Conservation (phyloP, 768 basidiomycete species). For the Rhizopogon roseolus region DNA sequence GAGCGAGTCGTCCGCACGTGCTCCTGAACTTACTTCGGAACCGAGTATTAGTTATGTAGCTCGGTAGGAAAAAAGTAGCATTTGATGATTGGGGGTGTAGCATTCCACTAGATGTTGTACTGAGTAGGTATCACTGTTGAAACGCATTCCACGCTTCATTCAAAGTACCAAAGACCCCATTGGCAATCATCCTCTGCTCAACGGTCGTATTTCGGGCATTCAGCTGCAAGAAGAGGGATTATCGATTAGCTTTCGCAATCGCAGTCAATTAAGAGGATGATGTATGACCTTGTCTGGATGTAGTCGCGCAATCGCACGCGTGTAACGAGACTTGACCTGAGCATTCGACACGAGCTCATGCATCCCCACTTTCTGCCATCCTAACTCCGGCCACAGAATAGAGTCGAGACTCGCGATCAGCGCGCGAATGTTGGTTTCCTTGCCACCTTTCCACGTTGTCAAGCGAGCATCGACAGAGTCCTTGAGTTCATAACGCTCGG, state of each 20-base stretch:
- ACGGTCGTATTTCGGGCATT: slow-evolving; percentile 76
- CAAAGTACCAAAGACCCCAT: slow-evolving; percentile 83
- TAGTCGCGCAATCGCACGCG: slow-evolving; percentile 83
- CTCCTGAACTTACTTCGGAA: too few relatives aligned
- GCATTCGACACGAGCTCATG: slow-evolving; percentile 72
- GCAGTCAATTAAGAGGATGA: neutral
- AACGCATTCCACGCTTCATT: slow-evolving; percentile 88
- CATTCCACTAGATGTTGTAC: too few relatives aligned
- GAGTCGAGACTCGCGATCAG: slow-evolving; percentile 80
- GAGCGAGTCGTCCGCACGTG: too few relatives aligned
- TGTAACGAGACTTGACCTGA: slow-evolving; percentile 83
- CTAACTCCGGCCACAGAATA: slow-evolving; percentile 80
- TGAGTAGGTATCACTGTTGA: slow-evolving; percentile 36
- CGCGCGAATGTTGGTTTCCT: slow-evolving; percentile 89
- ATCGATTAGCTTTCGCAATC: neutral
- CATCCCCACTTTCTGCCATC: slow-evolving; percentile 82
- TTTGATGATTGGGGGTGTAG: neutral
- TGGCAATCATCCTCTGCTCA: slow-evolving; percentile 94
- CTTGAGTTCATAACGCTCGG: slow-evolving; percentile 63
- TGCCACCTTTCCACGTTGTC: slow-evolving; percentile 77
- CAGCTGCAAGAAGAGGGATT: slow-evolving; percentile 42
- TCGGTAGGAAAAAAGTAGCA: too few relatives aligned
- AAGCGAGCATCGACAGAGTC: slow-evolving; percentile 75
- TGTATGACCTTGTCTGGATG: slow-evolving; percentile 92
- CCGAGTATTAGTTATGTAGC: too few relatives aligned